Evolutionary conservation across 768 basidiomycete genomes (phyloP), one percentile per base, ranked within the genome.

Genomic region (Tubosaeta brunneosetosa): DNA sequence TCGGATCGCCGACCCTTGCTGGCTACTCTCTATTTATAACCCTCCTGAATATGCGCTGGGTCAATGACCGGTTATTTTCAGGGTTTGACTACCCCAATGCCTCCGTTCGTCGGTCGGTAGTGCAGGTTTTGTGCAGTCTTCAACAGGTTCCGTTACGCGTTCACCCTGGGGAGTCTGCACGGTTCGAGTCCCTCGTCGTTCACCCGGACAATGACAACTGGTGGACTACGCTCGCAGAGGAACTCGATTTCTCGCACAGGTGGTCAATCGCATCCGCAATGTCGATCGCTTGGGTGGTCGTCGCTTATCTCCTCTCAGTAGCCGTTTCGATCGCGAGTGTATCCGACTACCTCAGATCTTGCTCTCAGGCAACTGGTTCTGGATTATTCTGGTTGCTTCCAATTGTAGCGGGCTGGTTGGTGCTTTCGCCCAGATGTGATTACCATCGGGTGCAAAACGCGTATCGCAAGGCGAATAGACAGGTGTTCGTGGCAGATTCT

Each of bases 351-450:
- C 2, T 38, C n/a, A 16, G 17, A 10, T 6, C 38, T 12, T 12
- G 2, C 38, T 10, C 10, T 9, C 67, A 73, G 47, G 71, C 67
- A 27, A 70, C 72, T 7, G 74, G 72, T 6, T 70, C 71, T 2
- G 58, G 71, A n/a, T 78, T 73, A 74, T 55, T 77, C 7, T 79
- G 75, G 74, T 64, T 77, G 27, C 33, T 77, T 7, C 67, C 76
- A 0, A 56, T 77, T 4, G 68, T 75, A 7, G 58, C 70, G 6
- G 71, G 74, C 3, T 77, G 75, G 71, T 55, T 76, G 6, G 66
- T 73, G 44, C 51, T 76, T 4, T 72, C 74, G 0, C 74, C 74
- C 0, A 71, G 75, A 51, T 73, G 72, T 43, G 71, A 75, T 53
- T 63, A 65, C 4, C 26, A 38, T 2, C 67, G 71, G 7, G 61